Evolutionary conservation across 2,329 filamentous ascomycete species (phyloP).

Genomic region (Zymoseptoria passerinii): DNA sequence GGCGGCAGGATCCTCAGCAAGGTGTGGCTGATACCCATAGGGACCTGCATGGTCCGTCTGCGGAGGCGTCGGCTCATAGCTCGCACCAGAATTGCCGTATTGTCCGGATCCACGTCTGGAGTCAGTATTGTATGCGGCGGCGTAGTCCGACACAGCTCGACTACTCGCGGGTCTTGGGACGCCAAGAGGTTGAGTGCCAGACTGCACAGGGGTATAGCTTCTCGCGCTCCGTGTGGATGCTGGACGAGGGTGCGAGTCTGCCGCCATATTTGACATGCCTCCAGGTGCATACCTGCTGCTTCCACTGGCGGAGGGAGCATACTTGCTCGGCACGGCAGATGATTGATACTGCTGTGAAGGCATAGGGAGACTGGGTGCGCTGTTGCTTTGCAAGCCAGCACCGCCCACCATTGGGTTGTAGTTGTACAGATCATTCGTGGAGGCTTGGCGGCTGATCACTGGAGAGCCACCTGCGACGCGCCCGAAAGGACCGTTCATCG

Average conservation of each 20-base stretch:
- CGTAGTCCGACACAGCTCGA: conserved; percentile 24
- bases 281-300: conserved; percentile 15
- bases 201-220: conserved; percentile 21
- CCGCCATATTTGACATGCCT: conserved; percentile 3
- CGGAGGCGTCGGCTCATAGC: conserved; percentile 24
- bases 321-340: conserved; percentile 21
- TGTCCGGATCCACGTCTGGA: conserved; percentile 26
- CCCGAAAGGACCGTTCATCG: conserved; percentile 56
- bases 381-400: conserved; percentile 24
- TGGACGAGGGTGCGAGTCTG: conserved; percentile 7
- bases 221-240: conserved; percentile 17
- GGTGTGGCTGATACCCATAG: neutral
- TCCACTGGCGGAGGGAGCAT: conserved; percentile 18
- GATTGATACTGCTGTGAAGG: conserved; percentile 11
- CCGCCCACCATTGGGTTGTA: conserved; percentile 50
- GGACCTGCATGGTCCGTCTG: conserved; percentile 2
- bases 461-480: conserved; percentile 60
- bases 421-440: conserved; percentile 55
- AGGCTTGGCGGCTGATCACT: conserved; percentile 49
- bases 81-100: conserved; percentile 15
- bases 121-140: conserved; percentile 21
- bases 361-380: conserved; percentile 5
- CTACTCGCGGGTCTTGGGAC: conserved; percentile 22
- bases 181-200: conserved; percentile 13
- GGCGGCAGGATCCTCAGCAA: neutral